A percentile compares a stretch with the other conserved stretches of the same genome.
phyloP scores from a whole-genome alignment of 2,329 filamentous ascomycete genomes.

The Chaetomium olivaceum region DNA sequence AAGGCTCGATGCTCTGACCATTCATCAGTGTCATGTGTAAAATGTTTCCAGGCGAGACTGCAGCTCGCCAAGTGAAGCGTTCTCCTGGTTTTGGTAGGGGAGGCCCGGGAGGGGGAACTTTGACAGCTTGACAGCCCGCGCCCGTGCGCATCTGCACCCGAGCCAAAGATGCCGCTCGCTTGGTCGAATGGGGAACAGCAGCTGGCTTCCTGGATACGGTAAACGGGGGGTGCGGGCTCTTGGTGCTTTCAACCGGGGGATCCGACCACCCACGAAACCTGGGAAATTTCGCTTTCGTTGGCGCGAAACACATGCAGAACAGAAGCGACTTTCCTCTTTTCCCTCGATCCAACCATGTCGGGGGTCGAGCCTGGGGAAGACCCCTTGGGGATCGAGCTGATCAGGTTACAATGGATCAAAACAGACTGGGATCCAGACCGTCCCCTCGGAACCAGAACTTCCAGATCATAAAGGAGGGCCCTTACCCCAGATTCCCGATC shows the following conservation, averaged over 20 bases:
- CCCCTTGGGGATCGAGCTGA: not conserved
- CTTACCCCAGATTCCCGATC: slow-evolving; percentile 9
- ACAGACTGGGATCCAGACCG: not conserved
- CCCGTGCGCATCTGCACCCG: slow-evolving; percentile 9
- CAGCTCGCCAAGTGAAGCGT: not conserved
- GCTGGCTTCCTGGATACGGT: not conserved
- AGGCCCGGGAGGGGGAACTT: not conserved
- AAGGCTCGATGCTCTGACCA: not conserved
- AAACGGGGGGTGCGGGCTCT: not conserved
- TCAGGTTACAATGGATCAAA: not conserved
- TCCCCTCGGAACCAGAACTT: not conserved
- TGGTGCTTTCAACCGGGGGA: not conserved
- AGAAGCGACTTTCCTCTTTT: slow-evolving; percentile 10
- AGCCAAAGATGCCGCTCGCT: not conserved
- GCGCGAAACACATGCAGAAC: slow-evolving; percentile 8
- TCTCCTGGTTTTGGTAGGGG: not conserved
- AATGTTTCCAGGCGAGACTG: not conserved
- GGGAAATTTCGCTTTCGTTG: slow-evolving; percentile 13
- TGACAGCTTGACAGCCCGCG: slow-evolving; percentile 2
- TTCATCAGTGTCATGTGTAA: not conserved
- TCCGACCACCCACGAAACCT: slow-evolving; percentile 11
- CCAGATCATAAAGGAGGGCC: not conserved
- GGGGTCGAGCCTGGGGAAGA: not conserved
- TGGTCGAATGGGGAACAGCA: slow-evolving; percentile 5
- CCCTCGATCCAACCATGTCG: not conserved